phyloP scores from a whole-genome alignment of 768 basidiomycete species.

The Brasilioporus rufonigricans region DNA sequence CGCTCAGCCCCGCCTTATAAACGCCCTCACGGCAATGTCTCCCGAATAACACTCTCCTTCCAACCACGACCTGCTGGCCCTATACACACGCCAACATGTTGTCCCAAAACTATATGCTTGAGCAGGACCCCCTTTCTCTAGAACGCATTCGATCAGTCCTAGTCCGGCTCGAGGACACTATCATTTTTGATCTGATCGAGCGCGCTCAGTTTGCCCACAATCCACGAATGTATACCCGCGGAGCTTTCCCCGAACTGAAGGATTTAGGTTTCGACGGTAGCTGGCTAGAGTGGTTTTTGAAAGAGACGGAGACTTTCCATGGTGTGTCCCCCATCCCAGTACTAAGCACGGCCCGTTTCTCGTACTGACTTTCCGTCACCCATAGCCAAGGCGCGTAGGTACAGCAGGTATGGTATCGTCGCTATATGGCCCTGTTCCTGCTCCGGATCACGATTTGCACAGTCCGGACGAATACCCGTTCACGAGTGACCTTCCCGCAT shows the following conservation, averaged over 20 bases:
- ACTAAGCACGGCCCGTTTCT: neutral
- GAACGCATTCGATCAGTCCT: slow-evolving; percentile 86
- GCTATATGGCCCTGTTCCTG: neutral
- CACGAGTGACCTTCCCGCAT: slow-evolving; percentile 73
- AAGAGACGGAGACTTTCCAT: slow-evolving; percentile 93
- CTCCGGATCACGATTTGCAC: slow-evolving; percentile 2
- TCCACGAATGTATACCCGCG: slow-evolving; percentile 79
- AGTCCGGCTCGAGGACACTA: slow-evolving; percentile 93
- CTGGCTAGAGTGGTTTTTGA: slow-evolving; percentile 98
- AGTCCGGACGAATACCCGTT: slow-evolving; percentile 99
- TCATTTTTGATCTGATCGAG: slow-evolving; percentile 97
- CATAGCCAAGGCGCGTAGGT: slow-evolving; percentile 89
- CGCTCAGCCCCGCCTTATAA: slow-evolving; percentile 14
- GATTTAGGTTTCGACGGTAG: slow-evolving; percentile 76
- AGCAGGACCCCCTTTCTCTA: slow-evolving; percentile 77
- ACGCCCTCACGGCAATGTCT: neutral
- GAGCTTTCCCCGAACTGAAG: slow-evolving; percentile 74
- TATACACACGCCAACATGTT: slow-evolving; percentile 38
- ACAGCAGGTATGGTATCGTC: slow-evolving; percentile 67
- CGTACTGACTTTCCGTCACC: neutral
- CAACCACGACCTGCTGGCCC: neutral
- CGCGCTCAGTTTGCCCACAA: slow-evolving; percentile 97
- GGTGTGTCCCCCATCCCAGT: slow-evolving; percentile 48
- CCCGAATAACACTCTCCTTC: neutral
- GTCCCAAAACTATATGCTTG: slow-evolving; percentile 65